Evolutionary conservation across 306 rosid genomes (phyloP), one percentile per base, ranked within the genome.

Genomic region (Prunus campanulata): DNA sequence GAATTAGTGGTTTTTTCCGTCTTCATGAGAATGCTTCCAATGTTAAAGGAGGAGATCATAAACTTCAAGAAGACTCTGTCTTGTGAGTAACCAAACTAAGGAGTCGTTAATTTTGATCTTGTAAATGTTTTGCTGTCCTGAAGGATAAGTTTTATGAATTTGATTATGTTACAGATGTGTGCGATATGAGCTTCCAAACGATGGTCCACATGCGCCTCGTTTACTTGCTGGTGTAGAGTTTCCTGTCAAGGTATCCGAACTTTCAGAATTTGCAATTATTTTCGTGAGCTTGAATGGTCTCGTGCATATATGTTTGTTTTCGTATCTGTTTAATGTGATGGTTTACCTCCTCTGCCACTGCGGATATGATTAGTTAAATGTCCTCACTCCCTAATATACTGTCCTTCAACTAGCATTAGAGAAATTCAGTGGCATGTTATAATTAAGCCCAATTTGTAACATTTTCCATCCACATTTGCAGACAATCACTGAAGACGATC

Each of bases 211-310:
- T 20, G 3, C 55, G 75, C 86, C 88, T 48, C 70, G 75, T 56
- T 68, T 81, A 52, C 86, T 85, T 22, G 25, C 63, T 0, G 88
- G 81, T 10, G 79, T 85, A 0, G 32, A 39, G 0, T 39, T 69
- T 62, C 90, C 96, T 0, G 5, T 24, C 0, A 80, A 81, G 91
- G 92, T 88, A 86, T 50, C 6, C 30, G 3, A 25, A 3, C 42
- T 57, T 3, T 29, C 49, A 35, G 14, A 10, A 52, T 19, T 35
- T 35, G 8, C 42, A 35, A 35, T 35, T 35, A 35, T 35, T 35
- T 35, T 35, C 8, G 1, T 35, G 6, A 35, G 42, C 42, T 35
- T 35, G 42, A 35, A 35, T 35, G 8, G 1, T 35, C 7, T 35
- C 8, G 42, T 5, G 7, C 42, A 6, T 5, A 35, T 35, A 35